A percentile compares a stretch with the other conserved stretches of the same genome.
Evolutionary conservation across 345 rosid genomes (phyloP).

Genomic region (Nephelium lappaceum): DNA sequence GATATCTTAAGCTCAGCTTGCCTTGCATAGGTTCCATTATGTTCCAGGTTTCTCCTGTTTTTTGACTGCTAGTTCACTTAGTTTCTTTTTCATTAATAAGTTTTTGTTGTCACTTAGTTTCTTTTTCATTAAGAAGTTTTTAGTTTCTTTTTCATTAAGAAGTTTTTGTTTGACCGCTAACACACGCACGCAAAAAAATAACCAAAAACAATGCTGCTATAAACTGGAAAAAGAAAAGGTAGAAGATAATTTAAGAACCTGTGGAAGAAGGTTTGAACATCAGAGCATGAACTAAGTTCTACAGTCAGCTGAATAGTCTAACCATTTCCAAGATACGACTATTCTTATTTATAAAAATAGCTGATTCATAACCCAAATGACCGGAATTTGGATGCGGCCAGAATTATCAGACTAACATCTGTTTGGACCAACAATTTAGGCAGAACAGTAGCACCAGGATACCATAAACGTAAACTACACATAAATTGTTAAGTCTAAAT

Average conservation of each 20-base stretch:
- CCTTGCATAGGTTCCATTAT: neutral
- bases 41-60: neutral
- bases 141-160: neutral
- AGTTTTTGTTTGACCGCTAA: neutral
- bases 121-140: neutral
- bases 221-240: neutral
- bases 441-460: neutral
- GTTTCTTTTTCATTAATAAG: neutral
- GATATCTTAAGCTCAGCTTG: neutral
- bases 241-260: neutral
- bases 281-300: neutral
- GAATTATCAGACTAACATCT: neutral
- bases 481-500: neutral
- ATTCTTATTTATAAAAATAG: neutral
- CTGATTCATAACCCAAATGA: neutral
- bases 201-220: neutral
- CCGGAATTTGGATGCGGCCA: neutral
- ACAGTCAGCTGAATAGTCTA: neutral
- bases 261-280: neutral
- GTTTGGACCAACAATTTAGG: neutral
- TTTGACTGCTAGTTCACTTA: neutral
- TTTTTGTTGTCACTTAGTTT: neutral
- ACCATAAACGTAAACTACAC: neutral
- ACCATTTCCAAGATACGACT: neutral
- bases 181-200: neutral